A percentile compares a stretch with the other conserved stretches of the same genome.
Evolutionary conservation across 305 asterid species (phyloP).

Genomic region (Rubia peregrina): DNA sequence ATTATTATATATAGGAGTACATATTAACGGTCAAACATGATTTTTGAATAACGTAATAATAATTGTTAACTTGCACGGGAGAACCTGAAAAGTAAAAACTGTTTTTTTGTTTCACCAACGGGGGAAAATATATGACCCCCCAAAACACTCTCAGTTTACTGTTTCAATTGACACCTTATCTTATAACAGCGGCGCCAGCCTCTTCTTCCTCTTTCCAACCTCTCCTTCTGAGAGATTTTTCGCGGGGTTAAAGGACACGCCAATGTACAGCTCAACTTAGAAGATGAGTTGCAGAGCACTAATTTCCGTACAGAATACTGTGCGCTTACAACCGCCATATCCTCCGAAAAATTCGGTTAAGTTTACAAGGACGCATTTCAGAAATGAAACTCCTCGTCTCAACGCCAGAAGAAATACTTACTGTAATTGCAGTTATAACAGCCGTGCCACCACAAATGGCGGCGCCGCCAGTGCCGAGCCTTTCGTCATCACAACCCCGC

Average conservation of each 20-base stretch:
- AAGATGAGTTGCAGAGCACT: conserved; percentile 53
- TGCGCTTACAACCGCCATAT: conserved; percentile 29
- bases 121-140: not conserved
- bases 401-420: conserved; percentile 29
- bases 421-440: conserved; percentile 42
- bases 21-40: too few species aligned
- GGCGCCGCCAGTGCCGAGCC: conserved; percentile 26
- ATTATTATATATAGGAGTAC: too few species aligned
- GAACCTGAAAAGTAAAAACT: not conserved
- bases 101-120: not conserved
- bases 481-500: conserved; percentile 87
- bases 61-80: too few species aligned
- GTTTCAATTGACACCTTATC: conserved; percentile 8
- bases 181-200: not conserved
- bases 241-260: conserved; percentile 1
- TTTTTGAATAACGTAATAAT: too few species aligned
- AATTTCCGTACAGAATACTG: conserved; percentile 46
- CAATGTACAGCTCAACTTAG: not conserved
- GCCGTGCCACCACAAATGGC: not conserved
- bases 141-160: not conserved
- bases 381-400: conserved; percentile 24
- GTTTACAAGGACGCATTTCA: conserved; percentile 22
- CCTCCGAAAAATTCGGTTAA: conserved; percentile 20
- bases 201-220: not conserved
- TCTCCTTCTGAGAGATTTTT: not conserved